phyloP scores from a whole-genome alignment of 768 basidiomycete genomes.

The Hydnum rufescens region DNA sequence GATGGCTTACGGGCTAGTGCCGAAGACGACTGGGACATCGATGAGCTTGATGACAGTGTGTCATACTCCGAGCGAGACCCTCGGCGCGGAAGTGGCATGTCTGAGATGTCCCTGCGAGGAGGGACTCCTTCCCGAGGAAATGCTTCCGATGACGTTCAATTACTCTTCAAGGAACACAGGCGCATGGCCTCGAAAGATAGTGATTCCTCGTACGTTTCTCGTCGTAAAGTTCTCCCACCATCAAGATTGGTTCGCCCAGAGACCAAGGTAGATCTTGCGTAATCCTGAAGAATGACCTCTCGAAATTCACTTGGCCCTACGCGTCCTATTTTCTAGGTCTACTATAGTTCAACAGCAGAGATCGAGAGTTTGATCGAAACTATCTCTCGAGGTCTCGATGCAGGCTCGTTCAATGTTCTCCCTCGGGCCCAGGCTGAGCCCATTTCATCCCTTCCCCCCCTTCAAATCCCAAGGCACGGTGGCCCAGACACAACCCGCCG shows the following conservation, averaged over 20 bases:
- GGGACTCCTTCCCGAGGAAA: constrained; percentile 4
- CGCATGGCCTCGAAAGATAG: constrained; percentile 50
- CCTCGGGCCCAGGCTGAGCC: constrained; percentile 18
- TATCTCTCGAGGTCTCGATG: constrained; percentile 62
- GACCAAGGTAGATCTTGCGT: constrained; percentile 41
- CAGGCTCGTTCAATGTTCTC: constrained; percentile 65
- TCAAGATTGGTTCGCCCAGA: constrained; percentile 34
- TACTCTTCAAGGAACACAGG: constrained; percentile 60
- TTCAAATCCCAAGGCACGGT: background rate
- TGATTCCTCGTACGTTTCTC: background rate
- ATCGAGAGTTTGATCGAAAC: constrained; percentile 71
- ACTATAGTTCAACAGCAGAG: constrained; percentile 53
- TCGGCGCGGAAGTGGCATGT: background rate
- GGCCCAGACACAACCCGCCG: background rate
- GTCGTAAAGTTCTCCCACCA: background rate
- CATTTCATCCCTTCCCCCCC: background rate
- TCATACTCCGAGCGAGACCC: constrained; percentile 32
- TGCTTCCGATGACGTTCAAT: constrained; percentile 38
- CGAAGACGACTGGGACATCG: constrained; percentile 19
- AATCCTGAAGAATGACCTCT: constrained; percentile 2
- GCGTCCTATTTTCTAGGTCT: constrained; percentile 40
- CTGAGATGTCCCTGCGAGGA: background rate
- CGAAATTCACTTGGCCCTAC: no score
- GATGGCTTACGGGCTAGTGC: constrained; percentile 67
- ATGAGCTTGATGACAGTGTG: constrained; percentile 28